Evolutionary conservation across 306 rosid species (phyloP).

Genomic region (Fragaria iinumae): DNA sequence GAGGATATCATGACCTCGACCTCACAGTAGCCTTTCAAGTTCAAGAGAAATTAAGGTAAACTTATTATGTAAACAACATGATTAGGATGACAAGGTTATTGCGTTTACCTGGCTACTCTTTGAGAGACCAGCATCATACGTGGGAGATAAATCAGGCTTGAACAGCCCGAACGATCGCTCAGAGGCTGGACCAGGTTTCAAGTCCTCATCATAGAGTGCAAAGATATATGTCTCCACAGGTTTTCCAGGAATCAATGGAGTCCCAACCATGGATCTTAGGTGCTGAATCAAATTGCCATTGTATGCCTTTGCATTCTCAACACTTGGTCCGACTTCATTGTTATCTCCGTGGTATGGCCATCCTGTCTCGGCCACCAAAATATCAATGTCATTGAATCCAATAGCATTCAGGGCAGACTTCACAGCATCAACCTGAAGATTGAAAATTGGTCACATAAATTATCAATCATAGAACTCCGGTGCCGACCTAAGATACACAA

Average conservation of each 20-base stretch:
- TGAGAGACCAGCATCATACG: slow-evolving; percentile 76
- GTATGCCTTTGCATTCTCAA: slow-evolving; percentile 85
- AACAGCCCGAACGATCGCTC: slow-evolving; percentile 78
- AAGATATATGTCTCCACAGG: slow-evolving; percentile 78
- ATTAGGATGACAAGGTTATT: neutral
- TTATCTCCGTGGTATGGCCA: slow-evolving; percentile 83
- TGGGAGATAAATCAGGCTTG: slow-evolving; percentile 56
- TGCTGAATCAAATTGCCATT: slow-evolving; percentile 82
- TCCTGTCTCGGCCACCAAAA: slow-evolving; percentile 90
- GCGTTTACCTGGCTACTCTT: slow-evolving; percentile 61
- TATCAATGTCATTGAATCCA: slow-evolving; percentile 62
- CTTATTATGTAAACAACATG: neutral
- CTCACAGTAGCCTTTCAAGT: neutral
- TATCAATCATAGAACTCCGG: neutral
- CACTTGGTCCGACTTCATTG: slow-evolving; percentile 63
- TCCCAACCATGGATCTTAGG: slow-evolving; percentile 84
- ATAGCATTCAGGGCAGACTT: slow-evolving; percentile 63
- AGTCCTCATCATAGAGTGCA: slow-evolving; percentile 77
- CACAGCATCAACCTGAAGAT: slow-evolving; percentile 78
- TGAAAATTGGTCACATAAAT: neutral
- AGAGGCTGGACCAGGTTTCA: slow-evolving; percentile 68
- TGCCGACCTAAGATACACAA: neutral
- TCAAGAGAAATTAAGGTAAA: neutral
- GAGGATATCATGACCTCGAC: neutral
- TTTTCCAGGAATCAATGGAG: slow-evolving; percentile 87